A percentile compares a stretch with the other conserved stretches of the same genome.
Evolutionary conservation across 179 eudicot species (phyloP).

Genomic region (Spergularia azorica): DNA sequence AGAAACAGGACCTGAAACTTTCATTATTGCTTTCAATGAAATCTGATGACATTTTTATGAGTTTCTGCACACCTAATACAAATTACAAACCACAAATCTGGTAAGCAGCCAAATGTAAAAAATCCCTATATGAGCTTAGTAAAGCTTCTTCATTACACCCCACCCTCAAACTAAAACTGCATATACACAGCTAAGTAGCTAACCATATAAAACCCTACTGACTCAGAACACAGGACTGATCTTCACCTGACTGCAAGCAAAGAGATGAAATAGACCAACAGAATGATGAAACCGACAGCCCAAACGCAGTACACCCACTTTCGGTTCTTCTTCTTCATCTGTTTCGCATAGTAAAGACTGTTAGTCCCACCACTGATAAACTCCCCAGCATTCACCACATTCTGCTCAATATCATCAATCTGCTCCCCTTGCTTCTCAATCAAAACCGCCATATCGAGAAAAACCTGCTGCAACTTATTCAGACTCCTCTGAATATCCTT

Average conservation of each 20-base stretch:
- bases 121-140: constrained; percentile 22
- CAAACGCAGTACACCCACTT: constrained; percentile 52
- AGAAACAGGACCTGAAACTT: neutral
- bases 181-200: constrained; percentile 26
- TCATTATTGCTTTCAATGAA: neutral
- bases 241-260: constrained; percentile 27
- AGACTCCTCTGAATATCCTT: constrained; percentile 62
- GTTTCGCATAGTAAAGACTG: constrained; percentile 56
- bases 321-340: constrained; percentile 52
- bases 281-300: constrained; percentile 45
- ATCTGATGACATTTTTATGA: neutral
- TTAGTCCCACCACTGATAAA: constrained; percentile 62
- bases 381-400: constrained; percentile 58
- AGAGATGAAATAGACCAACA: constrained; percentile 53
- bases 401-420: constrained; percentile 64
- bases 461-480: constrained; percentile 64
- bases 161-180: neutral
- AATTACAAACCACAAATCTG: constrained; percentile 11
- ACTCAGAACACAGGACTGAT: neutral
- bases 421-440: constrained; percentile 62
- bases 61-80: constrained; percentile 12
- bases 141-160: constrained; percentile 14
- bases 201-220: constrained; percentile 3
- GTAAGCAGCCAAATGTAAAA: constrained; percentile 16
- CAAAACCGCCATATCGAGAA: constrained; percentile 76